Evolutionary conservation across 2,329 filamentous ascomycete species (phyloP).

Genomic region (Fusarium sp.): DNA sequence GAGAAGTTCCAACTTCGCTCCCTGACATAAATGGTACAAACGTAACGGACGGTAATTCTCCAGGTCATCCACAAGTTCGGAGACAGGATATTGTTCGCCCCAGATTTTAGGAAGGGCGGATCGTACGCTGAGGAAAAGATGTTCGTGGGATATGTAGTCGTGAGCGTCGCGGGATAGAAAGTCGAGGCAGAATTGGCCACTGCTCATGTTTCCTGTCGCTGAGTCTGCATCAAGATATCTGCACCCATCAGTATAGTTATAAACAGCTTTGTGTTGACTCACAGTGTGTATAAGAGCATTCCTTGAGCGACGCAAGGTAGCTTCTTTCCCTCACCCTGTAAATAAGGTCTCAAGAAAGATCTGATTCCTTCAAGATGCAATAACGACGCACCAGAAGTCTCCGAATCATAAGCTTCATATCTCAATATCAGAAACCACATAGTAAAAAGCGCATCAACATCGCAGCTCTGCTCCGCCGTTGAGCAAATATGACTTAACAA

Average conservation of each 20-base stretch:
- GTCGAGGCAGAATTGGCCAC: slow-evolving; percentile 36
- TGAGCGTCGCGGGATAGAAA: slow-evolving; percentile 37
- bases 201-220: slow-evolving; percentile 23
- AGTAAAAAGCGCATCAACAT: slow-evolving; percentile 36
- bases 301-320: slow-evolving; percentile 34
- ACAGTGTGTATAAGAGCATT: slow-evolving; percentile 39
- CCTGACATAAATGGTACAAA: slow-evolving; percentile 36
- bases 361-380: slow-evolving; percentile 39
- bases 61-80: slow-evolving; percentile 36
- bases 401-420: slow-evolving; percentile 35
- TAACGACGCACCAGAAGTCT: slow-evolving; percentile 25
- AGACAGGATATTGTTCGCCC: slow-evolving; percentile 36
- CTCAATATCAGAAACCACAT: slow-evolving; percentile 43
- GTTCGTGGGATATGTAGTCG: slow-evolving; percentile 42
- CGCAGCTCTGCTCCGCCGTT: slow-evolving; percentile 3
- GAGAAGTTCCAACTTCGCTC: slow-evolving; percentile 35
- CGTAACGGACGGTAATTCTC: slow-evolving; percentile 41
- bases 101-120: slow-evolving; percentile 41
- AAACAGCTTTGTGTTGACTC: neutral
- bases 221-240: slow-evolving; percentile 42
- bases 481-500: slow-evolving; percentile 29
- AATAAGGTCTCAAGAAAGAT: slow-evolving; percentile 30
- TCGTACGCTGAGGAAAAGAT: slow-evolving; percentile 30
- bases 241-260: fast-evolving
- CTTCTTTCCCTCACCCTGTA: slow-evolving; percentile 6